Conservation (phyloP, 805 yeast species). For the Saccharomyces paradoxus region DNA sequence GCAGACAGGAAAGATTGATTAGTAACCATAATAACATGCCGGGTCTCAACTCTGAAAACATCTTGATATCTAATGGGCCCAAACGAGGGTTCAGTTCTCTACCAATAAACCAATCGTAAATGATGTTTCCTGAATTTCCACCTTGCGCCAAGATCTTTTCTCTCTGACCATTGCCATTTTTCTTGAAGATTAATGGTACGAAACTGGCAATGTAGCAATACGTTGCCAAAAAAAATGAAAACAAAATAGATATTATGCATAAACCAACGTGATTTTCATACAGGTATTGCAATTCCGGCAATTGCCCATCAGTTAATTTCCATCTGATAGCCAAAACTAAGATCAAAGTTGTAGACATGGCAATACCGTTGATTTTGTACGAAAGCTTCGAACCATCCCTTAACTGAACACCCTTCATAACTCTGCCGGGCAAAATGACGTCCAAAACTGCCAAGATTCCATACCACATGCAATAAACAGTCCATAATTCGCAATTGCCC, state of each 20-base stretch:
- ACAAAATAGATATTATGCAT: slow-evolving; percentile 52
- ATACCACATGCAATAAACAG: slow-evolving; percentile 67
- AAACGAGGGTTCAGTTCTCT: slow-evolving; percentile 86
- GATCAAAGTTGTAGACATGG: slow-evolving; percentile 38
- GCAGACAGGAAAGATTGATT: slow-evolving; percentile 69
- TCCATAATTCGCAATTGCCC: slow-evolving; percentile 47
- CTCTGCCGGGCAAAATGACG: slow-evolving; percentile 55
- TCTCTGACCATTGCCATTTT: slow-evolving; percentile 45
- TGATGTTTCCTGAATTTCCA: slow-evolving; percentile 68
- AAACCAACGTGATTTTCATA: slow-evolving; percentile 62
- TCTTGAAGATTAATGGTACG: slow-evolving; percentile 39
- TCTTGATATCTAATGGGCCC: slow-evolving; percentile 77
- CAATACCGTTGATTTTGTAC: slow-evolving; percentile 78
- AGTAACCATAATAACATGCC: slow-evolving; percentile 83
- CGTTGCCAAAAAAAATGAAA: slow-evolving; percentile 54
- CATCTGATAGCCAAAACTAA: slow-evolving; percentile 45
- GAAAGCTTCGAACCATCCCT: slow-evolving; percentile 66
- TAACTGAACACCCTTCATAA: slow-evolving; percentile 54
- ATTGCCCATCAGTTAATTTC: slow-evolving; percentile 39
- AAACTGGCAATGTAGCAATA: slow-evolving; percentile 65
- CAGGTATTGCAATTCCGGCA: slow-evolving; percentile 76
- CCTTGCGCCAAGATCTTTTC: slow-evolving; percentile 75
- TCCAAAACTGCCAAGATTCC: slow-evolving; percentile 55
- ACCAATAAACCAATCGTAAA: slow-evolving; percentile 96
- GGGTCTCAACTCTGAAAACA: slow-evolving; percentile 90